Evolutionary conservation across 208 protist species (phyloP), one percentile per base, ranked within the genome.

Genomic region (Leishmania arabica): DNA sequence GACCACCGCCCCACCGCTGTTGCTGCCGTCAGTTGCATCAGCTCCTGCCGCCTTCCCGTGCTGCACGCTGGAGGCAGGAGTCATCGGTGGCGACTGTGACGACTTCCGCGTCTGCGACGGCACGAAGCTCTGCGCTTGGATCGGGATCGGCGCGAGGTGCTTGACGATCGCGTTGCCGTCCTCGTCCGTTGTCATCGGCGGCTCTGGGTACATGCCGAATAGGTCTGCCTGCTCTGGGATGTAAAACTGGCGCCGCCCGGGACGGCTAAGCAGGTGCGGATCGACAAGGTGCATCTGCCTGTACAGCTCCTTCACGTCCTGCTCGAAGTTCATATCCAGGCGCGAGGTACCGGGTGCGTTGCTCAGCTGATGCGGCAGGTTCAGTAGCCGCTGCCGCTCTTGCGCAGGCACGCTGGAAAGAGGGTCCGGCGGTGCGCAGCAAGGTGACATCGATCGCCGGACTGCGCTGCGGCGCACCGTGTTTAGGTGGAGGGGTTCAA

Each of bases 291-390:
- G 90, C 45, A 77, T 83, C 83, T 91, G 91, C n/a, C 82, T 80
- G 75, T 81, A 93, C 40, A 85, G 78, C 80, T 88, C 91, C 84
- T 95, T 95, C 9, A 84, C 27, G 80, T 95, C 91, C 66, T 95
- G 89, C 65, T 89, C 88, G n/a, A 78, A 84, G 31, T 64, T 81
- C 37, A 95, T 81, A 84, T 95, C 91, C 17, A 95, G 79, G 1
- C 91, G 89, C 74, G 72, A 83, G 34, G 62, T 76, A 4, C 80
- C 86, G 2, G 75, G 72, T 6, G 54, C 75, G 65, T 53, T 79
- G 58, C 37, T 64, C 19, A 34, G 45, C 19, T 83, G 54, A 40
- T 83, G 85, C 65, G 85, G 77, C 64, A 88, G 68, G 17, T 49
- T 42, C 53, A 88, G 37, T 1, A 86, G 27, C 3, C 85, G 85